Evolutionary conservation across 2,329 filamentous ascomycete species (phyloP).

Genomic region (Beauveria caledonica): DNA sequence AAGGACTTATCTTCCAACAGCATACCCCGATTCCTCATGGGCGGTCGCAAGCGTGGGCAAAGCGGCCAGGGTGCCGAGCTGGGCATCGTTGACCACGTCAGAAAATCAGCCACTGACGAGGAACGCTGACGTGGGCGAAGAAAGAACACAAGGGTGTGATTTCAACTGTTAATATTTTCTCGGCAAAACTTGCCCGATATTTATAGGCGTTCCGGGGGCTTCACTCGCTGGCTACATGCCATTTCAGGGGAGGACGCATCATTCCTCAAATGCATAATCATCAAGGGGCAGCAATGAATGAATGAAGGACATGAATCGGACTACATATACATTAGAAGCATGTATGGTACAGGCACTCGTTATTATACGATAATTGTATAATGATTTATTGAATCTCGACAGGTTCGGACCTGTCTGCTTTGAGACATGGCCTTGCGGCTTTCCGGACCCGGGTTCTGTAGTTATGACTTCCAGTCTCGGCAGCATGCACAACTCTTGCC

Average conservation of each 20-base stretch:
- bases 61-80: constrained; percentile 63
- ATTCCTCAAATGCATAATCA: neutral
- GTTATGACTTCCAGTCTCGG: neutral
- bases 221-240: neutral
- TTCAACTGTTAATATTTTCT: neutral
- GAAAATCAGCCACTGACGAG: constrained; percentile 13
- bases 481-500: neutral
- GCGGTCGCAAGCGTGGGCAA: constrained; percentile 61
- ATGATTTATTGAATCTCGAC: neutral
- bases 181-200: neutral
- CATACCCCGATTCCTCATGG: constrained; percentile 56
- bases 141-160: neutral
- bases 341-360: neutral
- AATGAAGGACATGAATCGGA: neutral
- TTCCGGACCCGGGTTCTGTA: neutral
- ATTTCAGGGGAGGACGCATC: neutral
- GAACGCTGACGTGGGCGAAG: neutral
- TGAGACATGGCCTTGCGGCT: too few species aligned
- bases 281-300: neutral
- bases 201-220: constrained; percentile 3
- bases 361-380: neutral
- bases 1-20: constrained; percentile 25
- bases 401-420: too few species aligned
- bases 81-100: constrained; percentile 47
- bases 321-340: neutral